phyloP scores from a whole-genome alignment of 164 flowering plant genomes.

The Cinnamomum chago region DNA sequence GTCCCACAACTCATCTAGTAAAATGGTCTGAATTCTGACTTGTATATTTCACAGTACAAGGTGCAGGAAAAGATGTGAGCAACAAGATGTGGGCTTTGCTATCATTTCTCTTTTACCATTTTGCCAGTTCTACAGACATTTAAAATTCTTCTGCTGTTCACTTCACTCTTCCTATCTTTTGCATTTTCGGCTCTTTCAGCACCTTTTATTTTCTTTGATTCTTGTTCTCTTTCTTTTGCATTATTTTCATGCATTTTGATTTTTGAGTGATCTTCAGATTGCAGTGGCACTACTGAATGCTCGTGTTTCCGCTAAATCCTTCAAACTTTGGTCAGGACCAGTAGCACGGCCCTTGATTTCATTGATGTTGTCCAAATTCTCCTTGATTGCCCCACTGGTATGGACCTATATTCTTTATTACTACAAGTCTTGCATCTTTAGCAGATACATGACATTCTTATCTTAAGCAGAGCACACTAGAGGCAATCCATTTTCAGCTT shows the following conservation, averaged over 20 bases:
- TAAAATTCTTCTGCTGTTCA: background rate
- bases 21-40: too few species aligned
- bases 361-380: slow-evolving; percentile 77
- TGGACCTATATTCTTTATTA: background rate
- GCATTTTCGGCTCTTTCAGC: background rate
- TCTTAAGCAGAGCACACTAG: slow-evolving; percentile 54
- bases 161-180: background rate
- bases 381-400: slow-evolving; percentile 91
- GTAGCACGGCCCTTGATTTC: slow-evolving; percentile 53
- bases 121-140: background rate
- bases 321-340: slow-evolving; percentile 56
- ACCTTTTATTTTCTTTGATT: background rate
- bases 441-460: slow-evolving; percentile 15
- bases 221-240: background rate
- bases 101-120: background rate
- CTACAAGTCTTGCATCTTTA: background rate
- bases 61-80: background rate
- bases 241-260: slow-evolving; percentile 7
- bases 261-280: slow-evolving; percentile 39
- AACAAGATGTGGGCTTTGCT: background rate
- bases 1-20: too few species aligned
- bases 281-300: slow-evolving; percentile 75
- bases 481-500: slow-evolving; percentile 82
- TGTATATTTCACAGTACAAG: background rate
- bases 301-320: slow-evolving; percentile 73